A percentile compares a stretch with the other conserved stretches of the same genome.
These are phyloP conservation scores for Leucoagaricus sp. DNA, from an alignment of 1,284 basidiomycete genomes.

Conservation along the genomic window DNA sequence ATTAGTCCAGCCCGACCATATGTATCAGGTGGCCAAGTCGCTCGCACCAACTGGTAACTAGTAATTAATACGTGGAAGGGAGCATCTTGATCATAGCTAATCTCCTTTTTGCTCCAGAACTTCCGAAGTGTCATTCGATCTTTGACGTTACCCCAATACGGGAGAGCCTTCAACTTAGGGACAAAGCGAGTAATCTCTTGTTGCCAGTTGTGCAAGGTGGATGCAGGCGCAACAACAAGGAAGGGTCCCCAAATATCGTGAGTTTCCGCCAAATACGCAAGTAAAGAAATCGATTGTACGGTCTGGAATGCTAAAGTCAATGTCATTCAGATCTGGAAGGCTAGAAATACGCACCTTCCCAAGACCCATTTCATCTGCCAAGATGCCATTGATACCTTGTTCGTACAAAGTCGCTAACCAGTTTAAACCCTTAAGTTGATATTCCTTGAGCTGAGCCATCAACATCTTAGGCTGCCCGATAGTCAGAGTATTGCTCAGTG, in stretches of 20 bases:
- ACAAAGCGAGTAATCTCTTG: slow-evolving; percentile 98
- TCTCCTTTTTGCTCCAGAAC: slow-evolving; percentile 98
- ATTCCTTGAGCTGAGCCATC: slow-evolving; percentile 97
- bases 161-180: slow-evolving; percentile 90
- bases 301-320: slow-evolving; percentile 56
- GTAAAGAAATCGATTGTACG: slow-evolving; percentile 96
- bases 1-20: slow-evolving; percentile 2
- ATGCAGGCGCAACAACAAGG: slow-evolving; percentile 98
- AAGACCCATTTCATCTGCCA: slow-evolving; percentile 98
- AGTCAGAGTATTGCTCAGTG: slow-evolving; percentile 84
- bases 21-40: background rate
- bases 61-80: slow-evolving; percentile 98
- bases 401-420: slow-evolving; percentile 99
- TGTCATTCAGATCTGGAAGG: slow-evolving; percentile 9
- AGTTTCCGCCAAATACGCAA: slow-evolving; percentile 95
- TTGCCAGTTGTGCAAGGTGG: slow-evolving; percentile 99
- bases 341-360: slow-evolving; percentile 66
- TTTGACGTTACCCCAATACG: slow-evolving; percentile 99
- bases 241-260: slow-evolving; percentile 99
- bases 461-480: slow-evolving; percentile 96
- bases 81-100: slow-evolving; percentile 93
- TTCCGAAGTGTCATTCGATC: slow-evolving; percentile 94
- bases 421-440: slow-evolving; percentile 97
- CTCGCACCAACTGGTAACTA: slow-evolving; percentile 89
- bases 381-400: slow-evolving; percentile 98